Evolutionary conservation across 2,329 filamentous ascomycete genomes (phyloP), one percentile per base, ranked within the genome.

Genomic region (Stachybotrys chlorohalonatus): DNA sequence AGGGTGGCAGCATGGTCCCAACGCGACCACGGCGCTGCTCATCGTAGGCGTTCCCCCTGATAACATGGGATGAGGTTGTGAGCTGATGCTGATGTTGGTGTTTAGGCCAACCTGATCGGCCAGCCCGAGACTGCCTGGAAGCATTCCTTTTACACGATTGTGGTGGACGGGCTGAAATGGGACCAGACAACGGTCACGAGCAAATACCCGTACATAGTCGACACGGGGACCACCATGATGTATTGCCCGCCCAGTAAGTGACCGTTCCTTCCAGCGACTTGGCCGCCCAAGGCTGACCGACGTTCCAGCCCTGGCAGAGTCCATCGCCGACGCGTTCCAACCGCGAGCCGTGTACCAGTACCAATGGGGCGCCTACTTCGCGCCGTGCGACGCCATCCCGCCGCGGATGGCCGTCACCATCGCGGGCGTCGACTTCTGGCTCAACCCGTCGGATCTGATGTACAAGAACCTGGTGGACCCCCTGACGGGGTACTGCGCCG

Each of bases 91-190:
- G 36, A 42, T 42, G 24, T 42, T 42, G 36, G n/a, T 45, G 39
- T 45, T 8, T 51, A 81, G 78, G 73, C 75, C 47, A 74, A 75
- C 51, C 65, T 81, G 39, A 69, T 67, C 15, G 63, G 64, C 6
- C 62, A 68, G 17, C 61, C 67, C 2, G 67, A 68, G 54, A 73
- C 75, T 6, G 65, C 73, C 1, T 77, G 67, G 64, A 64, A 72
- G 55, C 75, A 76, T 56, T 79, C 78, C 2, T 81, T 77, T 62
- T 81, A 81, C 60, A 80, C 78, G 16, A 73, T 81, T 54, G 66
- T 80, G 51, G 74, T 75, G 1, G 75, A 78, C 54, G 78, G 76
- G 3, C 68, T 79, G 56, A 64, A 66, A 56, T 79, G 70, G 62
- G 77, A 70, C 30, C 66, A 69, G 47, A 73, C 68, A 5, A 72